phyloP scores from a whole-genome alignment of 768 basidiomycete genomes.

The Cyclocybe cylindracea region DNA sequence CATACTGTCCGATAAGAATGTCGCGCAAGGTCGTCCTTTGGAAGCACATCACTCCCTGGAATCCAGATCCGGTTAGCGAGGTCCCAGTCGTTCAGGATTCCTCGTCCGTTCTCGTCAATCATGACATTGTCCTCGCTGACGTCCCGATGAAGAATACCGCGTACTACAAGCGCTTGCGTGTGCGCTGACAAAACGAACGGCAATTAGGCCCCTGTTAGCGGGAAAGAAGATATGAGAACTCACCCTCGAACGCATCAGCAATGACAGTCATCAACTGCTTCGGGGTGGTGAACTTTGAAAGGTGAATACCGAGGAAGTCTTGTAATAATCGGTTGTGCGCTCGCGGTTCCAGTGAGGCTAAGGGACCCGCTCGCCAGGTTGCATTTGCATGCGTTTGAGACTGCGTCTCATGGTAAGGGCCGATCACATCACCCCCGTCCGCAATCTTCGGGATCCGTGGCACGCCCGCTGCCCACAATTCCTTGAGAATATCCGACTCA shows the following conservation, averaged over 20 bases:
- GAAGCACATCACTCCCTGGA: neutral
- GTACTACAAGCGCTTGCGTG: constrained; percentile 11
- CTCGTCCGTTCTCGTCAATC: constrained; percentile 9
- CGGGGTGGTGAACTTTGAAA: no score
- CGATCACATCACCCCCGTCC: no score
- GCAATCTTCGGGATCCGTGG: no score
- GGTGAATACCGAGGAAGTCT: no score
- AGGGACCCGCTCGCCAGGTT: neutral
- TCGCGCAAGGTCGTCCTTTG: constrained; percentile 5
- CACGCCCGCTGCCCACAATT: constrained; percentile 13
- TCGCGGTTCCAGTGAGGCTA: neutral
- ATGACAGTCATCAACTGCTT: neutral
- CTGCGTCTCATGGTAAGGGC: neutral
- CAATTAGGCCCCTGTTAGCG: no score
- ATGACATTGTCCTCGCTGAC: constrained; percentile 26
- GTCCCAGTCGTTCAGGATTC: constrained; percentile 28
- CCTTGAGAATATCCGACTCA: constrained; percentile 20
- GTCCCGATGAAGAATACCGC: constrained; percentile 24
- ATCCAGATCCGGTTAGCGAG: constrained; percentile 2
- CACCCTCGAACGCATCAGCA: neutral
- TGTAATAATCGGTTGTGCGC: no score
- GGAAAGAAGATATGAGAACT: neutral
- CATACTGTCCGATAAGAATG: neutral
- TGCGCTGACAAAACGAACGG: constrained; percentile 16
- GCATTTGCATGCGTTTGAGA: neutral